A percentile compares a stretch with the other conserved stretches of the same genome.
Conservation (phyloP, 2,329 filamentous ascomycete species). For the Colletotrichum cordylinicola region DNA sequence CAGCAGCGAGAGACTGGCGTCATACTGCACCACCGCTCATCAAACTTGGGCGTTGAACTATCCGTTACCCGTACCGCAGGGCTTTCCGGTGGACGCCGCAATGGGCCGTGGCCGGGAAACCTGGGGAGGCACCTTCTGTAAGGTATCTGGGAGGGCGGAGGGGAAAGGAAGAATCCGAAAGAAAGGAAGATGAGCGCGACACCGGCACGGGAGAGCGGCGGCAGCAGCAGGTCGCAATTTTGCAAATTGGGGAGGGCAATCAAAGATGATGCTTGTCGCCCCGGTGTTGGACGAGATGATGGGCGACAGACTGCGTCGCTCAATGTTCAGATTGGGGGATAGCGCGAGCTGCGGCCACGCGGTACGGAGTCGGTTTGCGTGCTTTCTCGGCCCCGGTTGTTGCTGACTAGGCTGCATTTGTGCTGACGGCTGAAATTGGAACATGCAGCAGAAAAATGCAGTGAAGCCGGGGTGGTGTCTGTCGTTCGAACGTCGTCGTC, state of each 20-base stretch:
- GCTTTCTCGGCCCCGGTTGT: not conserved
- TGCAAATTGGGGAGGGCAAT: conserved; percentile 14
- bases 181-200: not conserved
- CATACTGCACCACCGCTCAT: conserved; percentile 3
- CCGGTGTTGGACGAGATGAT: conserved; percentile 2
- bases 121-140: not conserved
- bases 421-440: conserved; percentile 4
- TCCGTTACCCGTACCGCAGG: not conserved
- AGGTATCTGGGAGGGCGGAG: not conserved
- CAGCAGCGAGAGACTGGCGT: not conserved
- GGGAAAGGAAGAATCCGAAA: not conserved
- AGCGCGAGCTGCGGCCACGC: not conserved
- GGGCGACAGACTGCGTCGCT: not conserved
- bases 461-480: not conserved
- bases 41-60: not conserved
- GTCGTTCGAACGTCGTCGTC: not conserved
- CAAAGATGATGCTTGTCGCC: not conserved
- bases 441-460: conserved; percentile 1
- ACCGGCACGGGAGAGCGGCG: not conserved
- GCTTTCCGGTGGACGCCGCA: not conserved
- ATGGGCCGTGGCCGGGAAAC: not conserved
- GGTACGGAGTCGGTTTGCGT: conserved; percentile 2
- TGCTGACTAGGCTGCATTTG: not conserved
- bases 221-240: not conserved
- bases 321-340: not conserved